These are phyloP conservation scores for Acacia crassicarpa DNA, from an alignment of 306 rosid genomes.

Conservation along the genomic window DNA sequence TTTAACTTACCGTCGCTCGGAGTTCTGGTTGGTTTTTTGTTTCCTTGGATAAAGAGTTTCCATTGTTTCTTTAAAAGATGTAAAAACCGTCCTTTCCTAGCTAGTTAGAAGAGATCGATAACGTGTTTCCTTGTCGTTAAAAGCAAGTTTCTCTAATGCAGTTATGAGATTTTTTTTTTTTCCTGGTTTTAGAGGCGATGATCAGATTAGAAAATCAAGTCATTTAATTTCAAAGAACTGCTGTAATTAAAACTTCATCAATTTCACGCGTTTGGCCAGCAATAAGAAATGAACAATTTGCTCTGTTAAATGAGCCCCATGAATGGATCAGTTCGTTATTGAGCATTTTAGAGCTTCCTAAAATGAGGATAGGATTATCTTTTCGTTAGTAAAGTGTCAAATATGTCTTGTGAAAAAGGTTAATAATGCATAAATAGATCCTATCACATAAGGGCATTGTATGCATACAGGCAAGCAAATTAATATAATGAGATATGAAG, in stretches of 20 bases:
- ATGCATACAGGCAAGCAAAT: too few species aligned
- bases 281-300: not conserved
- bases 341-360: not conserved
- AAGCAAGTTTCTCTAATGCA: not conserved
- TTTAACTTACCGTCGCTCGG: not conserved
- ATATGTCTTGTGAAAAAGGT: too few species aligned
- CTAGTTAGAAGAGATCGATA: not conserved
- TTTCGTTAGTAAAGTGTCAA: too few species aligned
- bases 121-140: not conserved
- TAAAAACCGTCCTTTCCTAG: not conserved
- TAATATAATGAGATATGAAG: too few species aligned
- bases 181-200: not conserved
- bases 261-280: too few species aligned
- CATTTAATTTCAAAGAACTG: too few species aligned
- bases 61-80: not conserved
- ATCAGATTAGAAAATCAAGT: not conserved
- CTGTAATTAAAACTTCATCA: too few species aligned
- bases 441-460: too few species aligned
- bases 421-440: too few species aligned
- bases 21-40: not conserved
- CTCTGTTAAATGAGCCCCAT: not conserved
- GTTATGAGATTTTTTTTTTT: not conserved
- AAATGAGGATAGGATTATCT: too few species aligned
- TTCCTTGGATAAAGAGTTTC: not conserved
- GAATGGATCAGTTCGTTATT: too few species aligned